Conservation (phyloP, 1,284 basidiomycete genomes). For the Coriolopsis trogii region DNA sequence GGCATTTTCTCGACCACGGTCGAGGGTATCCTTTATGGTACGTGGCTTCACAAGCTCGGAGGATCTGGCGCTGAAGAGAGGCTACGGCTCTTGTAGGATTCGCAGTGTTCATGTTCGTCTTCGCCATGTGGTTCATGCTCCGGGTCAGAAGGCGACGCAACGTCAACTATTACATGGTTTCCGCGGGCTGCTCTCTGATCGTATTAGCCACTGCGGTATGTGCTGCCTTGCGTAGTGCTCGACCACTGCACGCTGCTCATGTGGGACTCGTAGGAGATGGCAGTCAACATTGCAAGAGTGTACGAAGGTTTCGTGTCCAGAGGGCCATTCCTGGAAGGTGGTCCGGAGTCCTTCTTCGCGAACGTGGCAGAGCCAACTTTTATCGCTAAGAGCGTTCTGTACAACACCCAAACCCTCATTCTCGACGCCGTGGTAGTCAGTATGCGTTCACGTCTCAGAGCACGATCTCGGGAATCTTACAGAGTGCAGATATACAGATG, state of each 20-base stretch:
- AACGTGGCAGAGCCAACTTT: conserved; percentile 32
- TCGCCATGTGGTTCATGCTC: conserved; percentile 32
- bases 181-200: conserved; percentile 23
- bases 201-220: conserved; percentile 30
- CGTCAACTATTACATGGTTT: conserved; percentile 25
- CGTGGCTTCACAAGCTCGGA: not conserved
- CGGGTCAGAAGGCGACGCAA: conserved; percentile 20
- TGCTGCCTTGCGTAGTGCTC: not conserved
- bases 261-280: conserved; percentile 26
- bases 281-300: conserved; percentile 24
- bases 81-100: conserved; percentile 23
- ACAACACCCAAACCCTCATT: conserved; percentile 37
- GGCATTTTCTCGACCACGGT: conserved; percentile 29
- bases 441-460: no score
- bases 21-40: conserved; percentile 34
- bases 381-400: conserved; percentile 32
- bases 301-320: conserved; percentile 23
- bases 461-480: not conserved
- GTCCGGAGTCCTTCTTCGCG: conserved; percentile 28
- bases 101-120: conserved; percentile 32
- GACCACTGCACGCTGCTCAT: not conserved
- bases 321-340: conserved; percentile 8
- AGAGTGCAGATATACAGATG: conserved; percentile 32
- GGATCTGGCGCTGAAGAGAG: not conserved
- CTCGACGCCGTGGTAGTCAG: conserved; percentile 38